These are phyloP conservation scores for Boletus edulis DNA, from an alignment of 768 basidiomycete species.

Conservation along the genomic window DNA sequence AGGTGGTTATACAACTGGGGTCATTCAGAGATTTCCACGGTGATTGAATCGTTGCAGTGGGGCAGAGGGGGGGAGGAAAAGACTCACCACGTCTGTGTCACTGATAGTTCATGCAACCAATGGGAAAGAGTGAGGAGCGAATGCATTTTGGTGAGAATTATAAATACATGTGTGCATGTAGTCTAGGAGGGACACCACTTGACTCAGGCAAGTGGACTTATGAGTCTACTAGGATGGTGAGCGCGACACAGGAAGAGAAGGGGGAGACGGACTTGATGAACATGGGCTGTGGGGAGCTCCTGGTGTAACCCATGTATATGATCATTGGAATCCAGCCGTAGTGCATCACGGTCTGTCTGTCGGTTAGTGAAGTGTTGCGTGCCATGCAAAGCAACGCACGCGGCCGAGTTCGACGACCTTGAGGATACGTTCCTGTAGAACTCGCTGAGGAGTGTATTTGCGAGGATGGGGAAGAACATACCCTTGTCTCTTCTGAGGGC, in stretches of 20 bases:
- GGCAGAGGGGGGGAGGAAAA: not conserved
- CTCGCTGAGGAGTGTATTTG: not conserved
- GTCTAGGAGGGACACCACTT: slow-evolving; percentile 4
- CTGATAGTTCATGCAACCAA: not conserved
- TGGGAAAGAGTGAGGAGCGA: not conserved
- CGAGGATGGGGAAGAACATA: slow-evolving; percentile 27
- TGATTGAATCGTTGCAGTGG: slow-evolving; percentile 51
- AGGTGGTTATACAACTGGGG: slow-evolving; percentile 45
- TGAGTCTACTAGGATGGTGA: slow-evolving; percentile 54
- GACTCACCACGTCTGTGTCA: slow-evolving; percentile 28
- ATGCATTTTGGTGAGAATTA: slow-evolving; percentile 24
- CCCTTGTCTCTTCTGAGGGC: slow-evolving; percentile 93
- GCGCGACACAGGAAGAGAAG: not conserved
- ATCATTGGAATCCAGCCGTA: slow-evolving; percentile 97
- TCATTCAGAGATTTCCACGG: slow-evolving; percentile 44
- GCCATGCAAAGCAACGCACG: slow-evolving; percentile 44
- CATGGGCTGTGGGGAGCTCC: slow-evolving; percentile 91
- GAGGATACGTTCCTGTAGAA: slow-evolving; percentile 65
- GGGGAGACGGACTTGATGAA: slow-evolving; percentile 83
- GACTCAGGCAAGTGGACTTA: slow-evolving; percentile 85
- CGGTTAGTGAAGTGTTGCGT: not conserved
- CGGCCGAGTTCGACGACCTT: slow-evolving; percentile 80
- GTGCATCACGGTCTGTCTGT: slow-evolving; percentile 75
- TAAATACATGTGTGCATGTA: slow-evolving; percentile 25
- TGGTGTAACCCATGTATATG: slow-evolving; percentile 91